These are phyloP conservation scores for Parastagonospora nodorum DNA, from an alignment of 2,329 filamentous ascomycete genomes.

Conservation along the genomic window DNA sequence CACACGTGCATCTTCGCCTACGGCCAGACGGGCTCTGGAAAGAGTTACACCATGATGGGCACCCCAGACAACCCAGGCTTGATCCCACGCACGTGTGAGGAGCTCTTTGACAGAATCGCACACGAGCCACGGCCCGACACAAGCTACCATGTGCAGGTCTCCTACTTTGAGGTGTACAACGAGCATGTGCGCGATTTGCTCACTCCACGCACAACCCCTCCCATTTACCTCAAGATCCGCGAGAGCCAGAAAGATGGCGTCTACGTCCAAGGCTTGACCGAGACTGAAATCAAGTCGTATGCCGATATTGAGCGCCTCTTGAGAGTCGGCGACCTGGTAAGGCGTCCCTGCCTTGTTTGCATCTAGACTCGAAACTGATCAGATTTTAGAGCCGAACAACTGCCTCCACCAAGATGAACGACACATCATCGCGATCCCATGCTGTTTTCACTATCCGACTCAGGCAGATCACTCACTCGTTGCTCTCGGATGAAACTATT, in stretches of 20 bases:
- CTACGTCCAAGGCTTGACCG: slow-evolving; percentile 95
- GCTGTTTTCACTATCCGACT: slow-evolving; percentile 98
- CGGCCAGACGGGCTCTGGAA: slow-evolving; percentile 95
- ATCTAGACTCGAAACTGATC: slow-evolving; percentile 10
- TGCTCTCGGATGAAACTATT: slow-evolving; percentile 96
- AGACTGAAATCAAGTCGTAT: slow-evolving; percentile 87
- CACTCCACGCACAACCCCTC: slow-evolving; percentile 76
- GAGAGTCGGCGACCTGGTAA: slow-evolving; percentile 76
- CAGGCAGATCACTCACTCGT: slow-evolving; percentile 97
- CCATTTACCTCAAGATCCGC: slow-evolving; percentile 94
- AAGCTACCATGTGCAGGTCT: slow-evolving; percentile 95
- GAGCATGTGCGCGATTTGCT: slow-evolving; percentile 96
- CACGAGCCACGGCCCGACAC: slow-evolving; percentile 84
- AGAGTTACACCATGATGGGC: slow-evolving; percentile 99
- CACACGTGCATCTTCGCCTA: slow-evolving; percentile 99
- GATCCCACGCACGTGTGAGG: slow-evolving; percentile 93
- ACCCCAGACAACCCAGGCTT: slow-evolving; percentile 81
- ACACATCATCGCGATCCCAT: slow-evolving; percentile 94
- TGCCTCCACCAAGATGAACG: slow-evolving; percentile 98
- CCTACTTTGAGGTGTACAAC: slow-evolving; percentile 99
- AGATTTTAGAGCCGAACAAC: slow-evolving; percentile 70
- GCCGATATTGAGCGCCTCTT: slow-evolving; percentile 88
- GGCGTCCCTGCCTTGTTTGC: not conserved
- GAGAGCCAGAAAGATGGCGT: slow-evolving; percentile 94
- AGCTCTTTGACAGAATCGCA: slow-evolving; percentile 92